Evolutionary conservation across 495 filamentous ascomycete genomes (phyloP).

Genomic region (Trichoderma erinaceum): DNA sequence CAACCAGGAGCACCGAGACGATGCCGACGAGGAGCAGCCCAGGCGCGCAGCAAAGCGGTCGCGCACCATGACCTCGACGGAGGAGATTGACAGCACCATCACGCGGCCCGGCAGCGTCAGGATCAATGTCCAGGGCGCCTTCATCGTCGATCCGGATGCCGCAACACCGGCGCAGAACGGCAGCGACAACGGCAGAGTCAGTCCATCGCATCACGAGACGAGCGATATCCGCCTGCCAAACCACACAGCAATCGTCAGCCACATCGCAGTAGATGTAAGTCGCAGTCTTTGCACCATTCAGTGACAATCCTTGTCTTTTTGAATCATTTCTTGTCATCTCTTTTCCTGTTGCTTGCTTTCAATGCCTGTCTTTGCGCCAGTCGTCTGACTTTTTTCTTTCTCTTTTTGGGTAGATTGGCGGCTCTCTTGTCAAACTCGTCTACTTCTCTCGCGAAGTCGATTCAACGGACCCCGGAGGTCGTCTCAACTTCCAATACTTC

Average conservation of each 20-base stretch:
- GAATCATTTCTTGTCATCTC: constrained; percentile 13
- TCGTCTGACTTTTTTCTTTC: too few species aligned
- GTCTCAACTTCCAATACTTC: constrained; percentile 90
- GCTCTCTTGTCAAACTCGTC: constrained; percentile 89
- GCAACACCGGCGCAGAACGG: constrained; percentile 33
- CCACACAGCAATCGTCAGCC: constrained; percentile 86
- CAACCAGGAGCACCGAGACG: neutral
- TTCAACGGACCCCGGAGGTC: constrained; percentile 73
- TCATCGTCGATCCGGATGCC: constrained; percentile 79
- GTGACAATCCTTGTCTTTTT: constrained; percentile 16
- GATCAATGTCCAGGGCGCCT: constrained; percentile 93
- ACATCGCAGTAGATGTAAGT: constrained; percentile 88
- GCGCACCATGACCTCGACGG: constrained; percentile 38
- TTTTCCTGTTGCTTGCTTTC: neutral
- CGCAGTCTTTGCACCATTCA: constrained; percentile 25
- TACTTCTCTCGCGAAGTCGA: constrained; percentile 89
- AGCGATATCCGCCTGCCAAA: constrained; percentile 93
- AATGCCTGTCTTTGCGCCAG: constrained; percentile 1
- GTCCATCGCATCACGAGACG: constrained; percentile 62
- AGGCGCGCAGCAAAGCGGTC: constrained; percentile 17
- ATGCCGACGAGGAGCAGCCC: neutral
- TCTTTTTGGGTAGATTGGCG: constrained; percentile 67
- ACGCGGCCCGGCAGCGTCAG: constrained; percentile 76
- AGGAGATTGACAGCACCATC: constrained; percentile 67
- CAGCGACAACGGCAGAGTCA: constrained; percentile 47